A percentile compares a stretch with the other conserved stretches of the same genome.
Evolutionary conservation across 2,329 filamentous ascomycete species (phyloP).

Genomic region (Botrytis fabae): DNA sequence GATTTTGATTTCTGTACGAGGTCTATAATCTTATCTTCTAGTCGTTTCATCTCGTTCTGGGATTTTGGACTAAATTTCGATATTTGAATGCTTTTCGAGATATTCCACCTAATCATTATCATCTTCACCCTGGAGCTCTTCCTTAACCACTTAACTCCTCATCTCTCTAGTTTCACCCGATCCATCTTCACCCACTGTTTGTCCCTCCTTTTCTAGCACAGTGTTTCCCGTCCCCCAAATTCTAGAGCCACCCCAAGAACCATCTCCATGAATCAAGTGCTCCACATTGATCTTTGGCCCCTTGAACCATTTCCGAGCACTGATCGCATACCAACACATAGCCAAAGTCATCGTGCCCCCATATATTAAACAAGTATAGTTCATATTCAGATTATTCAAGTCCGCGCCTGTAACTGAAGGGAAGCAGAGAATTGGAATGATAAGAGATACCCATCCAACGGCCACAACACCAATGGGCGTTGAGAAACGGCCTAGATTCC

Average conservation of each 20-base stretch:
- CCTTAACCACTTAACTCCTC: neutral
- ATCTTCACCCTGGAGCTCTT: neutral
- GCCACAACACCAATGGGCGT: slow-evolving; percentile 57
- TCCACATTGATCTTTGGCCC: slow-evolving; percentile 69
- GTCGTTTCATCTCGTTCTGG: too few relatives aligned
- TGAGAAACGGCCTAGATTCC: slow-evolving; percentile 64
- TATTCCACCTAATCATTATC: neutral
- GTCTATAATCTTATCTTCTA: too few relatives aligned
- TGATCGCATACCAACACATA: slow-evolving; percentile 62
- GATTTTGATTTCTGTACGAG: too few relatives aligned
- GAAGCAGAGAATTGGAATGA: slow-evolving; percentile 68
- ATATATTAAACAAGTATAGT: slow-evolving; percentile 69
- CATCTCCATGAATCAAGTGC: slow-evolving; percentile 25
- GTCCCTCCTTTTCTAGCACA: too few relatives aligned
- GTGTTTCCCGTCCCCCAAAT: rapidly evolving
- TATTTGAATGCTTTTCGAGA: neutral
- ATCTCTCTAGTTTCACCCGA: too few relatives aligned
- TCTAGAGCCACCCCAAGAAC: neutral
- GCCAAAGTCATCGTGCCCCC: slow-evolving; percentile 62
- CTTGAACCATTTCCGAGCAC: slow-evolving; percentile 68
- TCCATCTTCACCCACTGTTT: too few relatives aligned
- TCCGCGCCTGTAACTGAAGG: slow-evolving; percentile 57
- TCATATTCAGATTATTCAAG: slow-evolving; percentile 56
- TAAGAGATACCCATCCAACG: slow-evolving; percentile 60
- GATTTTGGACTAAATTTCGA: neutral